Evolutionary conservation across 2,329 filamentous ascomycete genomes (phyloP), one percentile per base, ranked within the genome.

Genomic region (Bipolaris sorokiniana): DNA sequence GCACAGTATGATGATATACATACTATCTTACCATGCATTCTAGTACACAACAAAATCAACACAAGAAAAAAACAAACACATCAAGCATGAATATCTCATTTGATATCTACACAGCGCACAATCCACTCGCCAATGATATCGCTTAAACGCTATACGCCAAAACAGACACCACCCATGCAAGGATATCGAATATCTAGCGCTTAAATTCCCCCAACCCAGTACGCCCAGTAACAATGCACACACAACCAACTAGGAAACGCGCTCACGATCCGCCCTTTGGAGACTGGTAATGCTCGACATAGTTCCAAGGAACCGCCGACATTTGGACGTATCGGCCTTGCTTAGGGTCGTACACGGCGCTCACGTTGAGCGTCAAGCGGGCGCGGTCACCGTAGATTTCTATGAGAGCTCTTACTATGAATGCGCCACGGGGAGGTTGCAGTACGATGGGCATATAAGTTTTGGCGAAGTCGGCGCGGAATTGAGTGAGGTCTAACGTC

Each of bases 341-440:
- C 45, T 76, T 76, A 1, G 80, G 80, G 54, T 83, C 79, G 59
- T 83, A 84, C 5, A 70, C 74, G 5, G 74, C 78, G 7, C 66
- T 57, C 2, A 83, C 78, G 54, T 82, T 79, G n/a, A 83, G 59
- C 5, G 78, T 76, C 54, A 79, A 63, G 40, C 70, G 72, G 0
- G 77, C 80, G 42, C 69, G 73, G 7, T 70, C 64, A 6, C 81
- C 81, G n/a, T 74, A 67, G 3, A 83, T 64, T 54, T 83, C 79
- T 1, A 84, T 70, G 33, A 82, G 53, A 3, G 81, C 82, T 1
- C 72, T 68, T 11, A 83, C 76, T 0, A 78, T 57, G 49, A 83
- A 76, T 3, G 73, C 75, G 3, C 82, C 82, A 11, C 80, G 74
- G 5, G 81, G 80, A 0, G 77, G 67, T 34, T 78, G 73, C 6